These are phyloP conservation scores for Solanum pinnatisectum DNA, from an alignment of 257 asterid genomes.

Conservation along the genomic window DNA sequence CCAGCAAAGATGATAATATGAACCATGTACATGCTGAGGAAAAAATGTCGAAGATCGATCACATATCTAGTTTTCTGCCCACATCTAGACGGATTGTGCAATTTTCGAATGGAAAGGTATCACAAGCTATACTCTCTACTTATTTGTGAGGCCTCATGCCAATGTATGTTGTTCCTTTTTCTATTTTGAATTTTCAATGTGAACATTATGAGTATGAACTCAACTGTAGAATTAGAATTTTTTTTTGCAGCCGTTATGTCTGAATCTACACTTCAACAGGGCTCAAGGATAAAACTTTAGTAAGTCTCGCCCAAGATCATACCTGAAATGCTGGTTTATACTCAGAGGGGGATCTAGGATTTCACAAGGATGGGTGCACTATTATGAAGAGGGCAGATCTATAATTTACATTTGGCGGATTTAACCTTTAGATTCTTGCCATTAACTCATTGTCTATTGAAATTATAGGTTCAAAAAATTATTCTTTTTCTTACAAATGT, in stretches of 20 bases:
- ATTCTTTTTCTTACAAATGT: background rate
- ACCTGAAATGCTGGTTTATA: background rate
- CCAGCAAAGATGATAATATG: slow-evolving; percentile 23
- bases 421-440: background rate
- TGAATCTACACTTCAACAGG: background rate
- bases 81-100: slow-evolving; percentile 94
- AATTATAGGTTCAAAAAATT: background rate
- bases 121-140: background rate
- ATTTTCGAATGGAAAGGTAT: slow-evolving; percentile 84
- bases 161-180: background rate
- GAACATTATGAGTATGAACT: background rate
- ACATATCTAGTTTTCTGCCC: slow-evolving; percentile 73
- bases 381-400: background rate
- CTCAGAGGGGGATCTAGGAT: background rate
- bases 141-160: background rate
- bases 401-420: background rate
- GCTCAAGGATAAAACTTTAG: background rate
- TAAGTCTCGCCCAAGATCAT: background rate
- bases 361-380: background rate
- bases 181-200: background rate
- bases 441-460: background rate
- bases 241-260: background rate
- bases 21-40: slow-evolving; percentile 10
- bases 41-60: slow-evolving; percentile 29
- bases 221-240: background rate